Evolutionary conservation across 371 early-diverging fungal genomes (phyloP).

Genomic region (Paraphysoderma sedebokerense): DNA sequence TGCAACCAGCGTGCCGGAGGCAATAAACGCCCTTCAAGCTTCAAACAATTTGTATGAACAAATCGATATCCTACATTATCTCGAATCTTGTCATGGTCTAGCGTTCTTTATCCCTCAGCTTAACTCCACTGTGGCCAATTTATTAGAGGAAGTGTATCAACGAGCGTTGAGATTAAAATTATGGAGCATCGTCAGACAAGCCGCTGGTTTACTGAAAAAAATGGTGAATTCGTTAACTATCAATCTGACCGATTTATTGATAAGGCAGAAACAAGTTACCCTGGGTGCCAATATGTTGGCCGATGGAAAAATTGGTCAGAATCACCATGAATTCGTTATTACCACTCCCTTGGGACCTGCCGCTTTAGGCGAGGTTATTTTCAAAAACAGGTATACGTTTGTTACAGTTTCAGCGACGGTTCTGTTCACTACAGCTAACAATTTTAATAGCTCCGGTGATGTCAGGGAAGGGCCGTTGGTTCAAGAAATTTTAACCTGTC

Average conservation of each 20-base stretch:
- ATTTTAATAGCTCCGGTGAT: constrained; percentile 29
- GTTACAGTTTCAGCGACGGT: not conserved
- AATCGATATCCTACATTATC: constrained; percentile 60
- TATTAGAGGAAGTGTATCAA: constrained; percentile 66
- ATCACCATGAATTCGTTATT: not conserved
- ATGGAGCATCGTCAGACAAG: constrained; percentile 70
- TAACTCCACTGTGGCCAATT: constrained; percentile 34
- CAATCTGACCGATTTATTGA: constrained; percentile 64
- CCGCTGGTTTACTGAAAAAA: constrained; percentile 58
- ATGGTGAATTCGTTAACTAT: constrained; percentile 53
- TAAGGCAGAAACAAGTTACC: constrained; percentile 61
- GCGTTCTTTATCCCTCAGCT: constrained; percentile 27
- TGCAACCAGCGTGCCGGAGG: constrained; percentile 35
- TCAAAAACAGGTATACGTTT: not conserved
- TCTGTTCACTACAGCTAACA: constrained; percentile 9
- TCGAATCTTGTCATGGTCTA: constrained; percentile 47
- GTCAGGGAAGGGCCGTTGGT: constrained; percentile 69
- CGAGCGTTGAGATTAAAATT: constrained; percentile 51
- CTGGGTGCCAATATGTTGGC: constrained; percentile 37
- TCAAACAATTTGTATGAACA: constrained; percentile 71
- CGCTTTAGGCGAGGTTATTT: not conserved
- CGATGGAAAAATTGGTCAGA: no score
- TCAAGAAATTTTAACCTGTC: constrained; percentile 62
- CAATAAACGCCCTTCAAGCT: constrained; percentile 34
- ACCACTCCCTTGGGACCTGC: not conserved